Percentiles rank a stretch among this genome's conserved stretches.
Evolutionary conservation across 164 flowering plant genomes (phyloP).

Genomic region (Magnolia changhungtana): DNA sequence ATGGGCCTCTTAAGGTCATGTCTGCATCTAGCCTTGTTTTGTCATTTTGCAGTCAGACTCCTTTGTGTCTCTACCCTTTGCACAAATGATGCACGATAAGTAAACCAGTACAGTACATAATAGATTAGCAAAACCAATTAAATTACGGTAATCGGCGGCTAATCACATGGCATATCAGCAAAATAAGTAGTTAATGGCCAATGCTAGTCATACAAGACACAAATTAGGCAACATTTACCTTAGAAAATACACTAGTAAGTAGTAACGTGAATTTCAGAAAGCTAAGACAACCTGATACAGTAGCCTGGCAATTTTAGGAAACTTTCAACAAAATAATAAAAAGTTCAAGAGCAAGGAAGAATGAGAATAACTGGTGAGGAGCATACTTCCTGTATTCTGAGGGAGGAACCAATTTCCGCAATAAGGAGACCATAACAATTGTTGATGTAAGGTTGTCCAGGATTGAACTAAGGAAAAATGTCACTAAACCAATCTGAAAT

Average conservation of each 20-base stretch:
- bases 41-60: no score
- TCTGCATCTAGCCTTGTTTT: no score
- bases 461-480: constrained; percentile 89
- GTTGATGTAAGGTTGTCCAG: constrained; percentile 97
- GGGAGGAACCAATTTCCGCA: constrained; percentile 89
- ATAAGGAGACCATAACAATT: constrained; percentile 90
- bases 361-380: background rate
- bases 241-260: background rate
- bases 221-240: background rate
- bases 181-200: background rate
- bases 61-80: no score
- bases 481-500: constrained; percentile 85
- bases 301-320: background rate
- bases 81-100: no score
- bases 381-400: constrained; percentile 96
- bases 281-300: background rate
- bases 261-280: background rate
- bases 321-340: background rate
- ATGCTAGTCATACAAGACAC: background rate
- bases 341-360: background rate
- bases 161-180: background rate
- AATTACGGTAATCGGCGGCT: no score
- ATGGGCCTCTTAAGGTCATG: no score
- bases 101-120: no score
- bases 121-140: no score